Base-by-base conservation (phyloP, 495 filamentous ascomycete species). In the Cercophora samala region DNA sequence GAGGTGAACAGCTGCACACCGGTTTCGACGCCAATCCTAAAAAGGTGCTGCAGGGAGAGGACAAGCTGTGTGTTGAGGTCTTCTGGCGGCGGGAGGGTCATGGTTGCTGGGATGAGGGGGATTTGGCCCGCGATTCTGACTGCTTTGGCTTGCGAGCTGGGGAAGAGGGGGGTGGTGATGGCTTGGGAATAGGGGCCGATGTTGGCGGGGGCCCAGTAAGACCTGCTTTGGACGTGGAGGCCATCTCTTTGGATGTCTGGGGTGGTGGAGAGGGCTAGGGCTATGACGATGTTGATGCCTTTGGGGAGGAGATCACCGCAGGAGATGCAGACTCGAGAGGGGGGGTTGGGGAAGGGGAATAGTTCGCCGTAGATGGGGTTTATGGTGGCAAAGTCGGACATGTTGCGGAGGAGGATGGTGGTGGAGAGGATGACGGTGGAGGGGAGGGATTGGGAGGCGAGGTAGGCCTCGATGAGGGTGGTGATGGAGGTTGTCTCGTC, bases 151-250 rank as follows among this genome's bases (percentile, higher is more conserved):
- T 22, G 46, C 58, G 60, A 52, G 23, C 64, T 24, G 42, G 72
- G 73, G 15, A 46, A 54, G 9, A 86, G 65, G 32, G 87, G 87
- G 21, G 87, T 75, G 19, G 86, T 81, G 58, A 95, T 87, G 0
- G 95, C 92, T 79, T 99, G 95, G 15, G 92, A 96, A 75, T 99
- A 99, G 0, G 96, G 95, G 0, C 95, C 95, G 63, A 99, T 99
- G 70, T 98, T 98, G 8, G 96, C 93, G 0, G 95, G 95, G 1
- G 95, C 96, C 95, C 95, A 99, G 83, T 98, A 97, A 3, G 91
- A 95, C 25, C 91, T 84, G 18, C 90, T 93, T 74, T 98, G 96
- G 3, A 99, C 93, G 75, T 99, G 95, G 1, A 99, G 83, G 2
- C 88, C 88, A 13, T 83, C 82, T 62, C 78, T 79, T 69, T 76